Percentiles rank a stretch among this genome's conserved stretches.
Conservation (phyloP, 169 alveolate species). For the Theileria annulata region DNA sequence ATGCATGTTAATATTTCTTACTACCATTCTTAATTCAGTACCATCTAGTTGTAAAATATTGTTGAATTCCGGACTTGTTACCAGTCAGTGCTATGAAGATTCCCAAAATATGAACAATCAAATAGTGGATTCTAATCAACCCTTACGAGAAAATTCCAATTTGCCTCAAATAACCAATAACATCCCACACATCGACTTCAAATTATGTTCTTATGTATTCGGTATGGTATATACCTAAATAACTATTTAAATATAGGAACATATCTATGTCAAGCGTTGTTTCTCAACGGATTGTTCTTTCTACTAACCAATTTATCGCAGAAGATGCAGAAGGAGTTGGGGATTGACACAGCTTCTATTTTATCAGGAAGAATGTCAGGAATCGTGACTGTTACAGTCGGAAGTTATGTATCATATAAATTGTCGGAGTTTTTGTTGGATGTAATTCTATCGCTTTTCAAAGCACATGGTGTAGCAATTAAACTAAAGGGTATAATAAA, state of each 20-base stretch:
- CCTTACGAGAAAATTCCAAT: neutral
- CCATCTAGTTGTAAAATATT: neutral
- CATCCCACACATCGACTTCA: neutral
- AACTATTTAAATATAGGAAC: slow-evolving; percentile 28
- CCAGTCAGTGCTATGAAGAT: neutral
- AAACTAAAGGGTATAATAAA: slow-evolving; percentile 1
- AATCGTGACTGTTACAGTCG: slow-evolving; percentile 51
- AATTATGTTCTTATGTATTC: neutral
- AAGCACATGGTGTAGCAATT: neutral
- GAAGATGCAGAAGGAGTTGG: slow-evolving; percentile 35
- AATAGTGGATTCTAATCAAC: neutral
- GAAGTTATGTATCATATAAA: slow-evolving; percentile 48
- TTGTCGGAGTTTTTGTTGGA: slow-evolving; percentile 28
- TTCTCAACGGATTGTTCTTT: slow-evolving; percentile 31
- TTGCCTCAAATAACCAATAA: neutral
- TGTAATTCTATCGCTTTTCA: slow-evolving; percentile 4
- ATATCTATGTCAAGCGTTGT: slow-evolving; percentile 40
- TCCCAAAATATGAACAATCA: neutral
- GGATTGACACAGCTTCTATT: slow-evolving; percentile 43
- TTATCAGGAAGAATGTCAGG: slow-evolving; percentile 50
- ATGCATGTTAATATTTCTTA: neutral
- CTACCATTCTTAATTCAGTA: neutral
- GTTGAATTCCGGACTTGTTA: neutral
- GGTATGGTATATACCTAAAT: neutral
- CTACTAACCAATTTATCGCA: slow-evolving; percentile 44